These are phyloP conservation scores for Penicillium sp. DNA, from an alignment of 2,329 filamentous ascomycete genomes.

Conservation along the genomic window DNA sequence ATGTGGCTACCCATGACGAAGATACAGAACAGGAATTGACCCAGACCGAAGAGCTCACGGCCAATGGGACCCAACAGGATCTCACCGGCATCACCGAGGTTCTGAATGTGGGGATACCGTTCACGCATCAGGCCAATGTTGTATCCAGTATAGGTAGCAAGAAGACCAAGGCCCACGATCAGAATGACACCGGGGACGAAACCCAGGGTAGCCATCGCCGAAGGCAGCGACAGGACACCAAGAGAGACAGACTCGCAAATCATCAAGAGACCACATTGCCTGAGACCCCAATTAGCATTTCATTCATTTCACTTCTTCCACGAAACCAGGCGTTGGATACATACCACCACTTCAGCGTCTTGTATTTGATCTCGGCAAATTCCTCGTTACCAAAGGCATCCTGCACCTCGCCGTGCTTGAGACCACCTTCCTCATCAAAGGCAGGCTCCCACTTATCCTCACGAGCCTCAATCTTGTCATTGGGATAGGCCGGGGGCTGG, in stretches of 20 bases:
- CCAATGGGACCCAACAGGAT: conserved; percentile 61
- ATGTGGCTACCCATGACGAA: conserved; percentile 70
- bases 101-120: conserved; percentile 58
- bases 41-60: conserved; percentile 61
- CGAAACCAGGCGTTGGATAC: neutral
- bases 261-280: conserved; percentile 27
- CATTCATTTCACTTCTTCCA: neutral
- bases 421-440: conserved; percentile 17
- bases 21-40: conserved; percentile 62
- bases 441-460: conserved; percentile 12
- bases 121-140: conserved; percentile 60
- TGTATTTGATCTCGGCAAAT: conserved; percentile 26
- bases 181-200: conserved; percentile 48
- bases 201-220: conserved; percentile 23
- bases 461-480: conserved; percentile 20
- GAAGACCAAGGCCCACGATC: conserved; percentile 52
- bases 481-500: conserved; percentile 17
- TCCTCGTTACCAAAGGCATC: conserved; percentile 28
- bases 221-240: conserved; percentile 23
- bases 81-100: conserved; percentile 65
- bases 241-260: conserved; percentile 28
- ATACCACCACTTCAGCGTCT: conserved; percentile 27
- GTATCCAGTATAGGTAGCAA: conserved; percentile 60
- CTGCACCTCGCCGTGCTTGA: conserved; percentile 23
- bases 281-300: neutral